Evolutionary conservation across 2,329 filamentous ascomycete genomes (phyloP).

Genomic region (Monosporascus sp.): DNA sequence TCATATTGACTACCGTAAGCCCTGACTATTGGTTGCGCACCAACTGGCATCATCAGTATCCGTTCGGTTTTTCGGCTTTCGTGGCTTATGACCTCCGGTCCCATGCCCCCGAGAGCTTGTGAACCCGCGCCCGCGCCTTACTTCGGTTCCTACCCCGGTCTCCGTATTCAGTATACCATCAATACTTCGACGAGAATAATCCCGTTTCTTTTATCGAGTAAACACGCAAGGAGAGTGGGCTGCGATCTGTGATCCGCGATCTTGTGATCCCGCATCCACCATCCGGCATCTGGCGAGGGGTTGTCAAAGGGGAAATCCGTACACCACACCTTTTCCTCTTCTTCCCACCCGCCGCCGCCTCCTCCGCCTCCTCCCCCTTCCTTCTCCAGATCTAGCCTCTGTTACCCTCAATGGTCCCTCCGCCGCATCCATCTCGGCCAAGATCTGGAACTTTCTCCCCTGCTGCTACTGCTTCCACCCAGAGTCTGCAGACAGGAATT

Average conservation of each 20-base stretch:
- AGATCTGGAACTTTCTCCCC: conserved; percentile 61
- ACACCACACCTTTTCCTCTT: conserved; percentile 7
- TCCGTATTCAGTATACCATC: not conserved
- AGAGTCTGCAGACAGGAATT: conserved; percentile 51
- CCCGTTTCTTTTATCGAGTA: not conserved
- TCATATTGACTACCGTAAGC: too few relatives aligned
- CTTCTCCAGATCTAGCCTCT: conserved; percentile 16
- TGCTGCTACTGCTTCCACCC: conserved; percentile 44
- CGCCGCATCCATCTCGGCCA: conserved; percentile 32
- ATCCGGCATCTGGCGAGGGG: conserved; percentile 20
- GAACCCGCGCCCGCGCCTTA: not conserved
- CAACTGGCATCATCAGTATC: not conserved
- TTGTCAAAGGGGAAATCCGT: conserved; percentile 19
- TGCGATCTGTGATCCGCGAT: conserved; percentile 4
- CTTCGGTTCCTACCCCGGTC: not conserved
- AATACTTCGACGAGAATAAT: not conserved
- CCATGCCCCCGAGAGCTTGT: not conserved
- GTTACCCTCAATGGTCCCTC: conserved; percentile 30
- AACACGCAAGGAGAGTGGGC: not conserved
- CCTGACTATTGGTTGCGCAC: too few relatives aligned
- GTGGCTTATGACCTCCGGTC: too few relatives aligned
- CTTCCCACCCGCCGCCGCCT: conserved; percentile 4
- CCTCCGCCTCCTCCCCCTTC: conserved; percentile 11
- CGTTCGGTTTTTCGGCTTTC: too few relatives aligned
- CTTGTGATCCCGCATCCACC: not conserved